A percentile compares a stretch with the other conserved stretches of the same genome.
Evolutionary conservation across 805 yeast genomes (phyloP).

Genomic region (Kockiozyma suomiensis): DNA sequence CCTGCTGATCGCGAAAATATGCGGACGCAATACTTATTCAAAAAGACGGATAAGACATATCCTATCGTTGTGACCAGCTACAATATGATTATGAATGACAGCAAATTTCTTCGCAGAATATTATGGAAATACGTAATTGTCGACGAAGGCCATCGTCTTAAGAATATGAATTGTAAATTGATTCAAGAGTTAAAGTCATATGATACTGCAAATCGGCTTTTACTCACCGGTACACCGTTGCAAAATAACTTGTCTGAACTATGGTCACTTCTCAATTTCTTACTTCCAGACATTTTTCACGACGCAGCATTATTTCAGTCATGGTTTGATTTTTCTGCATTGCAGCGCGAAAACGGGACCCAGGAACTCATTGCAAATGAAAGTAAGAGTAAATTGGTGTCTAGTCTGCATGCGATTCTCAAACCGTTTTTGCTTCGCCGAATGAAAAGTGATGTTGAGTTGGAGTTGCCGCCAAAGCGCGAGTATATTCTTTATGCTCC

Average conservation of each 20-base stretch:
- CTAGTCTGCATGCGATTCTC: constrained; percentile 80
- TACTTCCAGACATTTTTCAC: constrained; percentile 88
- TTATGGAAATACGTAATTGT: constrained; percentile 85
- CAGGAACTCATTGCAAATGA: constrained; percentile 58
- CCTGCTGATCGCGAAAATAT: constrained; percentile 58
- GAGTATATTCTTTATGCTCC: constrained; percentile 82
- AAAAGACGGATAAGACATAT: constrained; percentile 35
- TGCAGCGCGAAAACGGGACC: constrained; percentile 47
- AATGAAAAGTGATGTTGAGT: constrained; percentile 71
- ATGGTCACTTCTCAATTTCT: constrained; percentile 89
- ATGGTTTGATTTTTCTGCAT: constrained; percentile 79
- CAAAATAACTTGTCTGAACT: constrained; percentile 88
- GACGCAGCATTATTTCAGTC: constrained; percentile 87
- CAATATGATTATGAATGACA: constrained; percentile 73
- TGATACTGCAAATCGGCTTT: constrained; percentile 61
- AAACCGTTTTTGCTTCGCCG: constrained; percentile 87
- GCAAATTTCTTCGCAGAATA: constrained; percentile 52
- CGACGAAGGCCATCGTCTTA: constrained; percentile 94
- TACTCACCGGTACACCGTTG: constrained; percentile 94
- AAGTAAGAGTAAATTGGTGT: constrained; percentile 62
- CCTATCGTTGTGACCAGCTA: constrained; percentile 78
- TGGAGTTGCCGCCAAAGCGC: constrained; percentile 78
- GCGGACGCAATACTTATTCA: constrained; percentile 40
- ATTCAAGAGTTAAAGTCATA: constrained; percentile 65
- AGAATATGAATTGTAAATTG: constrained; percentile 77